Evolutionary conservation across 129 eudicot genomes (phyloP), one percentile per base, ranked within the genome.

Genomic region (Apium graveolens): DNA sequence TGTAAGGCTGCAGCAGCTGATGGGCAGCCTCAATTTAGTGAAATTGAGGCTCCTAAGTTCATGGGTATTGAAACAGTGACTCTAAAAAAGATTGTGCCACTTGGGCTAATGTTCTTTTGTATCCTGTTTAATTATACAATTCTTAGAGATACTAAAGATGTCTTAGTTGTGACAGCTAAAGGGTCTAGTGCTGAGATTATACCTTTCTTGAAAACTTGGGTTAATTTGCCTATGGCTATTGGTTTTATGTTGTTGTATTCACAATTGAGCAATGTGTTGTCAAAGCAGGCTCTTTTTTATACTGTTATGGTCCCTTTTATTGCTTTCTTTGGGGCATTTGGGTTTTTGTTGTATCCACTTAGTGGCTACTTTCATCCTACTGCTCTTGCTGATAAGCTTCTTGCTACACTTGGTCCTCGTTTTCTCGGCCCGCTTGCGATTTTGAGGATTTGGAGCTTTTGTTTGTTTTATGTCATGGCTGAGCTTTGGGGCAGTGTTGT

Each of bases 401-500:
- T 96, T 73, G 91, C 87, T 44, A 34, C 81, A 32, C 87, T 96
- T 76, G 99, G 99, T 44, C 97, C 99, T 65, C 88, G 99, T 78
- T 96, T 96, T 80, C 93, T 96, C 11, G 97, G 99, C 4, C 99
- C 99, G 29, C 92, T 96, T 77, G 97, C 99, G 6, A 96, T 96
- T 82, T n/a, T 96, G 78, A 92, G 99, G 93, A 96, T 96, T 21
- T 96, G 99, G 99, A 96, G 99, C 73, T 96, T 96, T 75, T 96
- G 99, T 83, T 87, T 92, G 97, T 92, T 96, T 60, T 96, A 96
- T 90, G 99, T 96, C 62, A 96, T 96, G 99, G 99, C 99, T 81
- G 99, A 96, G 83, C 97, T 96, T 69, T 96, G 99, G 99, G 99
- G 99, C 14, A 96, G 99, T 89, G 99, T 96, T 76, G 99, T 96